These are phyloP conservation scores for Daphne laureola DNA, from an alignment of 441 rosid species.

Conservation along the genomic window DNA sequence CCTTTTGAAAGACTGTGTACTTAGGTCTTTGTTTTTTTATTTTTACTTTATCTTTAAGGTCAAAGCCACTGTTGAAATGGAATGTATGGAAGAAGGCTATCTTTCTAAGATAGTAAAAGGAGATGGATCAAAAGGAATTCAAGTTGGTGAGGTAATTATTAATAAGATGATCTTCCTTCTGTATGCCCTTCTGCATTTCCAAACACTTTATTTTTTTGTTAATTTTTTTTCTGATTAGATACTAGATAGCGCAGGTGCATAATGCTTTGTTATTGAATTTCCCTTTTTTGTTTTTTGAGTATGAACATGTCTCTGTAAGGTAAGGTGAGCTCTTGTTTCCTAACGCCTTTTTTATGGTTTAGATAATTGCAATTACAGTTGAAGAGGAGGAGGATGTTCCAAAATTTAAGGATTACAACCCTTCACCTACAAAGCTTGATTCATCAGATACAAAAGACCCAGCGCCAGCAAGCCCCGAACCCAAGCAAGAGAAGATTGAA, in stretches of 20 bases:
- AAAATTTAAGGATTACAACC: conserved; percentile 83
- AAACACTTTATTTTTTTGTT: no score
- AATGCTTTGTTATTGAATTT: conserved; percentile 2
- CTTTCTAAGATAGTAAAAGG: conserved; percentile 87
- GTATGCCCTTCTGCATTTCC: no score
- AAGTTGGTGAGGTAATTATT: conserved; percentile 86
- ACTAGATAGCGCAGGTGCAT: conserved; percentile 5
- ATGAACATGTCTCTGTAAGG: not conserved
- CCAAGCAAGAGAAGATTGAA: conserved; percentile 55
- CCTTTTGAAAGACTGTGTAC: conserved; percentile 3
- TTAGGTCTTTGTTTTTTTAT: conserved; percentile 1
- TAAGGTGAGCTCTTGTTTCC: no score
- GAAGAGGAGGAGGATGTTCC: conserved; percentile 83
- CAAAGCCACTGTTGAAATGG: conserved; percentile 98
- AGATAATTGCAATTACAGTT: conserved; percentile 85
- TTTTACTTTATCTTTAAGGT: conserved; percentile 37
- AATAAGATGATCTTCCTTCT: not conserved
- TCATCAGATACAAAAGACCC: conserved; percentile 37
- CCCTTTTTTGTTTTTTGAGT: not conserved
- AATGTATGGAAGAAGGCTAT: conserved; percentile 98
- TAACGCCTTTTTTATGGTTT: conserved; percentile 12
- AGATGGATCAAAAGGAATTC: conserved; percentile 79
- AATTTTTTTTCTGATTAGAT: no score
- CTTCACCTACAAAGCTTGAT: conserved; percentile 35
- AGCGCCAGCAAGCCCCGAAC: conserved; percentile 37